phyloP scores from a whole-genome alignment of 257 asterid genomes.

The Nicotiana attenuata region DNA sequence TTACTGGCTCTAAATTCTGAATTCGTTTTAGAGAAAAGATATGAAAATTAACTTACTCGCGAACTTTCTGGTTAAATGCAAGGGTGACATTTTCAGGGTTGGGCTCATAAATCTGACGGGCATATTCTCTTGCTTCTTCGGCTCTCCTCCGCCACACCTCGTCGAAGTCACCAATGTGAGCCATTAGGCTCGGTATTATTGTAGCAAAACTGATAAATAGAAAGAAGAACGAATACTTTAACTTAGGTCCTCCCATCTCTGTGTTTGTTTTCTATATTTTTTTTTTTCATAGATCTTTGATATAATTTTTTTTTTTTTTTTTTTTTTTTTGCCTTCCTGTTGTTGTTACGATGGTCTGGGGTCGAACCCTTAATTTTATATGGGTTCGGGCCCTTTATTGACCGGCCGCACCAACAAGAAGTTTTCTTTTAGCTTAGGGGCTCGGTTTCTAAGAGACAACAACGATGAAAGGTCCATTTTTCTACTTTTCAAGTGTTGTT shows the following conservation, averaged over 20 bases:
- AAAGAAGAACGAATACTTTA: slow-evolving; percentile 6
- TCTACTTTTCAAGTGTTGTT: background rate
- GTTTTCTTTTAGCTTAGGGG: background rate
- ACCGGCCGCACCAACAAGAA: background rate
- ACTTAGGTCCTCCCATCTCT: slow-evolving; percentile 19
- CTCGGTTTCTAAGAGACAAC: background rate
- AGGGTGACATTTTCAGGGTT: slow-evolving; percentile 34
- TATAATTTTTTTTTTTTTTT: background rate
- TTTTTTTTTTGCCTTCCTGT: background rate
- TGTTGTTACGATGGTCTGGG: slow-evolving; percentile 1
- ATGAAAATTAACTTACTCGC: slow-evolving; percentile 11
- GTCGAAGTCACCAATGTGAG: slow-evolving; percentile 23
- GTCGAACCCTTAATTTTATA: slow-evolving; percentile 19
- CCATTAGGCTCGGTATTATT: slow-evolving; percentile 18
- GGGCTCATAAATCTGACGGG: slow-evolving; percentile 34
- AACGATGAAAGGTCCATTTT: background rate
- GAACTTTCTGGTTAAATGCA: slow-evolving; percentile 29
- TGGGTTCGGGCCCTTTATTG: slow-evolving; percentile 23
- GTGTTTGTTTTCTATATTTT: background rate
- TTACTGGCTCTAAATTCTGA: too few relatives aligned
- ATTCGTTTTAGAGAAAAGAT: background rate
- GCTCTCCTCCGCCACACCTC: slow-evolving; percentile 34
- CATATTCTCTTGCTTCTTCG: slow-evolving; percentile 37
- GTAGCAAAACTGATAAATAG: slow-evolving; percentile 29
- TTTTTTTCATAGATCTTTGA: background rate